Evolutionary conservation across 208 protist genomes (phyloP).

Genomic region (Histomonas meleagridis): DNA sequence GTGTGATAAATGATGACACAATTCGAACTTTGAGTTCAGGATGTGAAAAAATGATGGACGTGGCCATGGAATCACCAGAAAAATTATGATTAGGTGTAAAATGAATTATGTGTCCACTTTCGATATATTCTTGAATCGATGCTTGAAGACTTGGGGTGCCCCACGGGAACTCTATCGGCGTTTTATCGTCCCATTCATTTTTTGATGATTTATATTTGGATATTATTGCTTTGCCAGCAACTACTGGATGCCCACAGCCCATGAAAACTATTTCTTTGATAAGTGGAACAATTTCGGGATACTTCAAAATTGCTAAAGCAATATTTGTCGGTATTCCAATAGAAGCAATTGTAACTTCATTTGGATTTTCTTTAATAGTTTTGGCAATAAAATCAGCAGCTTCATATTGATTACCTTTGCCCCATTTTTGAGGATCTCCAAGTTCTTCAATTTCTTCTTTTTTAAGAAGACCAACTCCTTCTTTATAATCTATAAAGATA

Average conservation of each 20-base stretch:
- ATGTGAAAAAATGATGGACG: not conserved
- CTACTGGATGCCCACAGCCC: not conserved
- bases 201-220: no score
- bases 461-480: not conserved
- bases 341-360: not conserved
- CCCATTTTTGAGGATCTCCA: not conserved
- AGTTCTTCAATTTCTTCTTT: not conserved
- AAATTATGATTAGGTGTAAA: not conserved
- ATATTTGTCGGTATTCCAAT: conserved; percentile 26
- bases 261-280: conserved; percentile 10
- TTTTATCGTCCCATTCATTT: no score
- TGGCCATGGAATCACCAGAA: not conserved
- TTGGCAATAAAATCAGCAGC: conserved; percentile 6
- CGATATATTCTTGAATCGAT: not conserved
- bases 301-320: not conserved
- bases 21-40: not conserved
- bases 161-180: no score
- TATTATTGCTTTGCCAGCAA: no score
- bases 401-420: not conserved
- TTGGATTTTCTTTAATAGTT: not conserved
- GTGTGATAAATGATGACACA: not conserved
- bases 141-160: no score
- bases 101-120: not conserved
- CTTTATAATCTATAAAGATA: not conserved
- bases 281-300: not conserved